Base-by-base conservation (phyloP, 306 rosid genomes). In the Castanea mollissima region DNA sequence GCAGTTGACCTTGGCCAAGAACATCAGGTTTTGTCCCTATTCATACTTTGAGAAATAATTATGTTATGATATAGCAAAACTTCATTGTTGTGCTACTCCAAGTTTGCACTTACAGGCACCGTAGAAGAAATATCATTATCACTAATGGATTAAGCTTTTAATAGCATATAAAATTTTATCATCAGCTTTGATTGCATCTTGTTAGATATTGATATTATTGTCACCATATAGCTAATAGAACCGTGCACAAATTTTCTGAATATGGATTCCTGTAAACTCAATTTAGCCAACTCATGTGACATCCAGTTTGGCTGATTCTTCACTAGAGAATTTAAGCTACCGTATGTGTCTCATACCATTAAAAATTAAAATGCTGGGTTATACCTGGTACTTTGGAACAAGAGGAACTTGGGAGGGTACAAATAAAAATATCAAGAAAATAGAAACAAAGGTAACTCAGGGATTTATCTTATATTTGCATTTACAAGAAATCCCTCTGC, bases 1-100 rank as follows among this genome's bases (percentile, higher is more conserved):
- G 89, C 87, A 90, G 88, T 94, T 74, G 99, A 94, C 86, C 88
- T 92, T 73, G 90, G 97, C 34, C 85, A 85, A 68, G 92, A 89
- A 76, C 97, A 90, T 85, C 97, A 92, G 99, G 99, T 94, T 74
- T 71, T 4, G 52, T 25, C 20, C 29, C 41, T 63, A 14, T 67
- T 8, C 72, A 14, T 67, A 18, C 16, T 32, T 25, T 63, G 7
- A 1, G 51, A 21, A 32, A 67, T 67, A 16, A 67, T 34, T 14
- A 15, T 65, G 51, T 7, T 65, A 8, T 34, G 23, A 67, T 34
- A 12, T 34, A 4, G 19, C 21, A 67, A 34, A 67, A 67, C 21
- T 16, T 32, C 4, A 67, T 19, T 19, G 54, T 19, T 27, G 51
- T 19, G 10, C 19, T 35, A 8, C 51, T 16, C 44, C 25, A 19